phyloP scores from a whole-genome alignment of 2,329 filamentous ascomycete species.

The Dactylellina haptotyla region DNA sequence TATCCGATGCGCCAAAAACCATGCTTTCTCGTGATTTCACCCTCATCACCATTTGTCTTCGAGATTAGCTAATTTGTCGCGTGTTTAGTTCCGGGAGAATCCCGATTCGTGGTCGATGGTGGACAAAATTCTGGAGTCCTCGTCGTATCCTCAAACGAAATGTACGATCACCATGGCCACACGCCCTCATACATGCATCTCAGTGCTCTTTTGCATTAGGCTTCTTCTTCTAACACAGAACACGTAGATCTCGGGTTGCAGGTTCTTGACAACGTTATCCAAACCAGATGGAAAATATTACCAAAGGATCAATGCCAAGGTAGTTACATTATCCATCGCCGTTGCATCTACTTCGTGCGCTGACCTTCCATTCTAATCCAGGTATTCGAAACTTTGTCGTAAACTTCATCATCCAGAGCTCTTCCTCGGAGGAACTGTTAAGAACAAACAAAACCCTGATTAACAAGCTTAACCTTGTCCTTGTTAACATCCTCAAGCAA shows the following conservation, averaged over 20 bases:
- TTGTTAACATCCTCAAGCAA: slow-evolving; percentile 97
- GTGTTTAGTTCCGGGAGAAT: slow-evolving; percentile 91
- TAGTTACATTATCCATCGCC: slow-evolving; percentile 61
- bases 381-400: slow-evolving; percentile 99
- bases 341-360: background rate
- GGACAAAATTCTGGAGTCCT: slow-evolving; percentile 93
- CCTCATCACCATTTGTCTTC: too few species aligned
- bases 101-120: slow-evolving; percentile 97
- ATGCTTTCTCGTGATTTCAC: background rate
- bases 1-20: slow-evolving; percentile 12
- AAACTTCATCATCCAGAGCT: slow-evolving; percentile 96
- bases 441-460: slow-evolving; percentile 85
- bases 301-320: slow-evolving; percentile 96
- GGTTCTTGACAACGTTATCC: slow-evolving; percentile 97
- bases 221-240: slow-evolving; percentile 18
- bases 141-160: slow-evolving; percentile 94
- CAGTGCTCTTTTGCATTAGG: background rate
- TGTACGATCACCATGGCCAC: slow-evolving; percentile 69
- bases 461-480: slow-evolving; percentile 97
- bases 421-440: slow-evolving; percentile 86
- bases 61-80: slow-evolving; percentile 11
- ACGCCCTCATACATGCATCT: background rate
- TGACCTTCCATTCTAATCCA: slow-evolving; percentile 62
- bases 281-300: slow-evolving; percentile 98
- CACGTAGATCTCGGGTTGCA: slow-evolving; percentile 86